Evolutionary conservation across 1,284 basidiomycete species (phyloP).

Genomic region (Trichosporon faecale): DNA sequence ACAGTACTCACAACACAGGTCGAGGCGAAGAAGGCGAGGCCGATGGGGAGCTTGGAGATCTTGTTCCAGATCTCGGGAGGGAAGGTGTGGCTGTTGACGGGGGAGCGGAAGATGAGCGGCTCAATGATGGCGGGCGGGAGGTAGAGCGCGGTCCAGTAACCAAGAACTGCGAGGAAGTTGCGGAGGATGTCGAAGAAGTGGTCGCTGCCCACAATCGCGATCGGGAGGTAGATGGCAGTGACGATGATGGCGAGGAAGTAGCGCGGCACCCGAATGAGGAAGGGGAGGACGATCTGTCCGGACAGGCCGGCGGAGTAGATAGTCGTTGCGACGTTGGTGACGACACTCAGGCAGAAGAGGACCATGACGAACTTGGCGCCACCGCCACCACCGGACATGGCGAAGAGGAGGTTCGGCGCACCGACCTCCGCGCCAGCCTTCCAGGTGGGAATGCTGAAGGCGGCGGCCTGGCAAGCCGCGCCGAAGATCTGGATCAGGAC

Average conservation of each 20-base stretch:
- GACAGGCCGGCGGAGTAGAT: conserved; percentile 81
- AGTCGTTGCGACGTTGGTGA: conserved; percentile 76
- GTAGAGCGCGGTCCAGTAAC: conserved; percentile 51
- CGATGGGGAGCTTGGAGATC: conserved; percentile 43
- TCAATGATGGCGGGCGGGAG: conserved; percentile 47
- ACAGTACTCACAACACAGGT: conserved; percentile 36
- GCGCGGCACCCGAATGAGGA: conserved; percentile 63
- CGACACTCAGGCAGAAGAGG: conserved; percentile 59
- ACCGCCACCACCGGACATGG: conserved; percentile 63
- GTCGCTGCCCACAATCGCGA: conserved; percentile 44
- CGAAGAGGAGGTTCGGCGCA: conserved; percentile 69
- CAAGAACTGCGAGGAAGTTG: conserved; percentile 50
- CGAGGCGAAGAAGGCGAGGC: conserved; percentile 39
- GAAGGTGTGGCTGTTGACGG: conserved; percentile 41
- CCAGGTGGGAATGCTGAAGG: conserved; percentile 66
- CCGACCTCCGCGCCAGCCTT: conserved; percentile 59
- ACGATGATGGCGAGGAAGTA: conserved; percentile 80
- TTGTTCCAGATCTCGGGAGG: conserved; percentile 46
- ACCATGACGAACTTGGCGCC: conserved; percentile 80
- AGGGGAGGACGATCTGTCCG: conserved; percentile 73
- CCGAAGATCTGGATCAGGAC: conserved; percentile 69
- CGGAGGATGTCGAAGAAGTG: conserved; percentile 45
- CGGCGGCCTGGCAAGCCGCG: conserved; percentile 57
- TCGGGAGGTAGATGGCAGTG: conserved; percentile 63
- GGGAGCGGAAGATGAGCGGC: conserved; percentile 47